phyloP scores from a whole-genome alignment of 2,329 filamentous ascomycete genomes.

The Colletotrichum chlorophyti region DNA sequence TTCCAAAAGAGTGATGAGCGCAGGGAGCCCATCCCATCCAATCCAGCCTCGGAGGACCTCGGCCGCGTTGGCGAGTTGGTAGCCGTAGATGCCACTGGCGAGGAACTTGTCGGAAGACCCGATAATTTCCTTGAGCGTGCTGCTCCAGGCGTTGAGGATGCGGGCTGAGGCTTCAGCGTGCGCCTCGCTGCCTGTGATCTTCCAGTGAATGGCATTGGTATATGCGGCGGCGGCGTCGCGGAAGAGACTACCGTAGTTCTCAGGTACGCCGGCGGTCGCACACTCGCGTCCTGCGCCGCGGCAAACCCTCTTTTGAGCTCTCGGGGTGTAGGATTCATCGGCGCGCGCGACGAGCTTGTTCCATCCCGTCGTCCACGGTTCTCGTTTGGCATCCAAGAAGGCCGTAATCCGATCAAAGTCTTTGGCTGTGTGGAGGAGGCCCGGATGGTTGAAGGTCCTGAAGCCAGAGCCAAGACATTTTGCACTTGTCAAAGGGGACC shows the following conservation, averaged over 20 bases:
- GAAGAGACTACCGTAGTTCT: conserved; percentile 45
- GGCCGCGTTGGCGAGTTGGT: conserved; percentile 53
- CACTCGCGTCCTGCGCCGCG: conserved; percentile 33
- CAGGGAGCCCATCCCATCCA: conserved; percentile 38
- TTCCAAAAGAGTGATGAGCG: conserved; percentile 39
- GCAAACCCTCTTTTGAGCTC: conserved; percentile 39
- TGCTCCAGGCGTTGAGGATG: conserved; percentile 47
- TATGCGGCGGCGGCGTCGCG: conserved; percentile 50
- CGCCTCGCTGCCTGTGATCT: conserved; percentile 41
- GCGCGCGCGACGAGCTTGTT: conserved; percentile 40
- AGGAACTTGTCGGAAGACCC: conserved; percentile 46
- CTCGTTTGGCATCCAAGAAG: conserved; percentile 38
- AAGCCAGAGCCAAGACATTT: background rate
- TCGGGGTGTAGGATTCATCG: conserved; percentile 36
- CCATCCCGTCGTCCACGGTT: conserved; percentile 42
- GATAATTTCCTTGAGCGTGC: conserved; percentile 39
- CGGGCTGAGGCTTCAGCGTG: conserved; percentile 44
- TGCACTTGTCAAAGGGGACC: background rate
- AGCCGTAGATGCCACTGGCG: conserved; percentile 50
- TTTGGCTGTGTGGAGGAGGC: conserved; percentile 40
- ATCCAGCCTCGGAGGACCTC: conserved; percentile 47
- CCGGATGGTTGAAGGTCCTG: conserved; percentile 1
- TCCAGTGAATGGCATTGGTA: conserved; percentile 47
- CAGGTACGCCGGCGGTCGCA: too few relatives aligned
- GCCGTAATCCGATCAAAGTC: conserved; percentile 48